A percentile compares a stretch with the other conserved stretches of the same genome.
These are phyloP conservation scores for Tinospora cordifolia DNA, from an alignment of 164 flowering plant genomes.

Conservation along the genomic window DNA sequence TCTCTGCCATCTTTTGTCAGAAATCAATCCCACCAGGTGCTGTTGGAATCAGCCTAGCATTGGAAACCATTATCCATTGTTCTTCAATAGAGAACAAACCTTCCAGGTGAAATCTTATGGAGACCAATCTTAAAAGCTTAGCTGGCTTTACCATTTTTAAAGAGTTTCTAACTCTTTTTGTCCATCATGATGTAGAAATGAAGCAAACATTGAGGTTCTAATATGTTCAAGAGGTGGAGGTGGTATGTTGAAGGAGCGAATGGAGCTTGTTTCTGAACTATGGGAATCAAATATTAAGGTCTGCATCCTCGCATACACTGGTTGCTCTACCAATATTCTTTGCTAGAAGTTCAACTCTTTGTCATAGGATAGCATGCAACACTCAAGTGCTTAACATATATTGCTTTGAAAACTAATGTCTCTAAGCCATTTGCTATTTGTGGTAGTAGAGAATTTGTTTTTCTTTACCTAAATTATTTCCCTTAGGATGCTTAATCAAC, in stretches of 20 bases:
- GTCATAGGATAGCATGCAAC: not conserved
- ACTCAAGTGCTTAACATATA: not conserved
- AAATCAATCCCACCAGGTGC: constrained; percentile 75
- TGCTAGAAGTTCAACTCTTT: not conserved
- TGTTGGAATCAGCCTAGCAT: constrained; percentile 83
- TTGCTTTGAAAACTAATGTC: not conserved
- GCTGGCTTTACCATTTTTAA: not conserved
- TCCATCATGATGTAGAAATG: constrained; percentile 42
- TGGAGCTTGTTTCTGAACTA: constrained; percentile 80
- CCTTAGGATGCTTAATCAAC: constrained; percentile 3
- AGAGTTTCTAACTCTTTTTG: not conserved
- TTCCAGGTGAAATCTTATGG: constrained; percentile 35
- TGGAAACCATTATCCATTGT: constrained; percentile 66
- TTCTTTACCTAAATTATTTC: constrained; percentile 1
- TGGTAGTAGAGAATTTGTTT: not conserved
- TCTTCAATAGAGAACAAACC: constrained; percentile 47
- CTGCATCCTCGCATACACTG: not conserved
- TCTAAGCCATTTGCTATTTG: not conserved
- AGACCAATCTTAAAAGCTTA: not conserved
- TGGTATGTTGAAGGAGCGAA: constrained; percentile 78
- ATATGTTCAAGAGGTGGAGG: constrained; percentile 96
- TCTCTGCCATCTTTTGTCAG: constrained; percentile 25
- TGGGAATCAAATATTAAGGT: constrained; percentile 87
- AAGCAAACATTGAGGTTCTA: constrained; percentile 47
- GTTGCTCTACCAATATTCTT: not conserved